Evolutionary conservation across 495 filamentous ascomycete genomes (phyloP).

Genomic region (Trichoderma gamsii): DNA sequence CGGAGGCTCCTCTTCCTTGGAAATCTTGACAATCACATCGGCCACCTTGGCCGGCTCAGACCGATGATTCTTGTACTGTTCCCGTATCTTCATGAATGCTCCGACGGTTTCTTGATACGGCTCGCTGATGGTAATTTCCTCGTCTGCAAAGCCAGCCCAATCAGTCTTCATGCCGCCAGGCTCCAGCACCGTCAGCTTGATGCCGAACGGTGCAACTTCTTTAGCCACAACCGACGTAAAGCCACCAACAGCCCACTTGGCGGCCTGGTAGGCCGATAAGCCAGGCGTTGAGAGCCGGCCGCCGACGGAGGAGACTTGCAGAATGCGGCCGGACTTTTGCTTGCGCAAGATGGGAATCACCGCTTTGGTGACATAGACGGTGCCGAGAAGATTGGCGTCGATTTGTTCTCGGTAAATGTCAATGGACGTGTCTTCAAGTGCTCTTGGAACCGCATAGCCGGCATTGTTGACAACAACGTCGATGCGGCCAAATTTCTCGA

Average conservation of each 20-base stretch:
- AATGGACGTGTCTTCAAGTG: constrained; percentile 17
- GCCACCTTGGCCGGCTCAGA: constrained; percentile 25
- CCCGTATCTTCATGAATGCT: constrained; percentile 9
- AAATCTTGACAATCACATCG: constrained; percentile 22
- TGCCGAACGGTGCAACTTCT: constrained; percentile 25
- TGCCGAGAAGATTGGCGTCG: constrained; percentile 36
- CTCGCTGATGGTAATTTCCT: constrained; percentile 25
- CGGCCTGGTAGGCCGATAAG: constrained; percentile 28
- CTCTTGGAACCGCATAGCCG: constrained; percentile 21
- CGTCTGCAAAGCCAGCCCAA: constrained; percentile 30
- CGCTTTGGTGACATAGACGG: constrained; percentile 28
- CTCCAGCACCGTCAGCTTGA: constrained; percentile 27
- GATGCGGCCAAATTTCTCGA: constrained; percentile 22
- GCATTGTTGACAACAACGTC: constrained; percentile 22
- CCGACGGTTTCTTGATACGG: constrained; percentile 25
- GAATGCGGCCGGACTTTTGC: constrained; percentile 24
- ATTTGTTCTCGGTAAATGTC: constrained; percentile 22
- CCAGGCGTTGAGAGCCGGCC: constrained; percentile 18
- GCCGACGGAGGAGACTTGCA: constrained; percentile 29
- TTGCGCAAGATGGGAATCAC: constrained; percentile 31
- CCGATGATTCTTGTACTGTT: constrained; percentile 14
- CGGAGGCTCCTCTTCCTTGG: constrained; percentile 22
- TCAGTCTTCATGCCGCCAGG: constrained; percentile 35
- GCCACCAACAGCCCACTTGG: constrained; percentile 29
- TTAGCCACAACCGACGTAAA: constrained; percentile 22